phyloP scores from a whole-genome alignment of 1,284 basidiomycete genomes.

The Malassezia globosa region DNA sequence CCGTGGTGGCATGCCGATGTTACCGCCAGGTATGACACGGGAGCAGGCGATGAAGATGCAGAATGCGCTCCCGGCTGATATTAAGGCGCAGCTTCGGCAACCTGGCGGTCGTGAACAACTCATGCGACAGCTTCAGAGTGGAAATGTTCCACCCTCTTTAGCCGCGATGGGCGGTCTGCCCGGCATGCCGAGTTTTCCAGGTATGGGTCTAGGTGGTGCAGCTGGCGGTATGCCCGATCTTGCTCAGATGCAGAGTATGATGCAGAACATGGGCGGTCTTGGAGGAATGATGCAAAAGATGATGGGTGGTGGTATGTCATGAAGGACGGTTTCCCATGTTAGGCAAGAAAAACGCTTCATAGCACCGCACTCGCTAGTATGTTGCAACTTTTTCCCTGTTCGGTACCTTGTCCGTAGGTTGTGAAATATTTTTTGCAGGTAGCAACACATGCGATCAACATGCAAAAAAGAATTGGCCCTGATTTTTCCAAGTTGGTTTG shows the following conservation, averaged over 20 bases:
- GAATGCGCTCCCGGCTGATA: slow-evolving; percentile 40
- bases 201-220: slow-evolving; percentile 17
- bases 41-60: slow-evolving; percentile 45
- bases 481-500: too few relatives aligned
- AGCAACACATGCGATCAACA: background rate
- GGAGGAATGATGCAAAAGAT: slow-evolving; percentile 66
- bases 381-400: too few relatives aligned
- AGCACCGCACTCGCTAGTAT: too few relatives aligned
- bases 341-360: too few relatives aligned
- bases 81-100: slow-evolving; percentile 45
- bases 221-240: slow-evolving; percentile 38
- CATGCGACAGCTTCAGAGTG: slow-evolving; percentile 31
- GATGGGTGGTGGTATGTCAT: slow-evolving; percentile 58
- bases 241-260: slow-evolving; percentile 44
- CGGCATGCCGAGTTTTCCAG: slow-evolving; percentile 22
- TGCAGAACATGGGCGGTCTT: slow-evolving; percentile 47
- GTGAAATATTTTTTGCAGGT: background rate
- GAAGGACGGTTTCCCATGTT: too few relatives aligned
- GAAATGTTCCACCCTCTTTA: slow-evolving; percentile 27
- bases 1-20: slow-evolving; percentile 30
- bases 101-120: slow-evolving; percentile 42
- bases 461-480: background rate
- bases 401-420: too few relatives aligned
- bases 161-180: slow-evolving; percentile 21
- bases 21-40: slow-evolving; percentile 40